Evolutionary conservation across 1,139 yeast genomes (phyloP).

Genomic region (Yamadazyma blattariae): DNA sequence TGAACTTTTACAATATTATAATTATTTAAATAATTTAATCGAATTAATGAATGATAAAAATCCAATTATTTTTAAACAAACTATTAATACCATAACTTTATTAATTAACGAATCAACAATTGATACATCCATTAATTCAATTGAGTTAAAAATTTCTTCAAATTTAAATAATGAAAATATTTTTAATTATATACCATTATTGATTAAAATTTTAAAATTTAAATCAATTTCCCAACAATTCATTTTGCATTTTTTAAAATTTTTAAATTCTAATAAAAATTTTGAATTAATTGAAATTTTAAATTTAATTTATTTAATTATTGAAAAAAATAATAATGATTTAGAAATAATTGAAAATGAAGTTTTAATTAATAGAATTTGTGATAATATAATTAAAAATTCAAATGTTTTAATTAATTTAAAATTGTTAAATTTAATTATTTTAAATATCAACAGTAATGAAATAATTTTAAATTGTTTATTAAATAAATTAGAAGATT

Average conservation of each 20-base stretch:
- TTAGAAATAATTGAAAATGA: conserved; percentile 2
- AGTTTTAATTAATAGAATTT: conserved; percentile 7
- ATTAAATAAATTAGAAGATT: conserved; percentile 11
- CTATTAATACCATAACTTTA: conserved; percentile 23
- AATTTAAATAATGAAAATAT: conserved; percentile 12
- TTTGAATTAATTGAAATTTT: conserved; percentile 14
- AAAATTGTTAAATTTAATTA: conserved; percentile 18
- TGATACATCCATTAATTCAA: not conserved
- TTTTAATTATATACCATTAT: conserved; percentile 7
- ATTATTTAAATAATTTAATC: conserved; percentile 8
- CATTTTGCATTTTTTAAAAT: conserved; percentile 8
- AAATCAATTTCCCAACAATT: conserved; percentile 7
- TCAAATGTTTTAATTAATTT: conserved; percentile 9
- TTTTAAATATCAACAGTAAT: conserved; percentile 5
- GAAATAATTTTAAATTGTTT: conserved; percentile 8
- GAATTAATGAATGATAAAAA: conserved; percentile 34
- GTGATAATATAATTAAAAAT: conserved; percentile 7
- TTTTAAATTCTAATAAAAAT: conserved; percentile 11
- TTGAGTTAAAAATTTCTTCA: conserved; percentile 9
- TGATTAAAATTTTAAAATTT: conserved; percentile 7
- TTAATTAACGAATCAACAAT: conserved; percentile 2
- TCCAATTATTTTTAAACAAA: conserved; percentile 37
- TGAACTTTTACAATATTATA: conserved; percentile 10
- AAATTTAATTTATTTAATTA: conserved; percentile 8
- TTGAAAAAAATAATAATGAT: conserved; percentile 5